Evolutionary conservation across 225 moss, liverwort and hornwort species (phyloP), one percentile per base, ranked within the genome.

Genomic region (Anthoceros angustus): DNA sequence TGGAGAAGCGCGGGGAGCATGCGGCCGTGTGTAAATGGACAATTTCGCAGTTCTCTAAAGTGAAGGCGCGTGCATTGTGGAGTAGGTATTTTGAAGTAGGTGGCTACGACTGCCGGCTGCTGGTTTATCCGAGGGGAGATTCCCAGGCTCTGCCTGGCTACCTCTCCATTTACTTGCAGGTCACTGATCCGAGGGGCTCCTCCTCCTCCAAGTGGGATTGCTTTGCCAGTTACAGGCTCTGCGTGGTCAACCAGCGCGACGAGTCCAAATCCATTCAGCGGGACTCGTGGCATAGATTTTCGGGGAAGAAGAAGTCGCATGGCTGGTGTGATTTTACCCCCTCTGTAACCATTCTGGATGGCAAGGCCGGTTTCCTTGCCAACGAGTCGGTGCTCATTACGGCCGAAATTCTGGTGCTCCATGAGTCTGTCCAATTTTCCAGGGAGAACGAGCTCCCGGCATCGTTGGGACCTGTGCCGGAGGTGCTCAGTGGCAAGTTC

Each of bases 181-280:
- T 98, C 25, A 98, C 91, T 39, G 98, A 98, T 79, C 98, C 98
- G 48, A 73, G 92, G 43, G 98, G 98, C 72, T 89, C 92, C 2
- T 98, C 98, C 11, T 92, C 92, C n/a, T 92, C 89, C 1, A 98
- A 98, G 68, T 98, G 98, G 92, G 98, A 98, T 77, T 98, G 98
- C 76, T 92, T 95, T 77, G 98, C 98, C 20, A 98, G 98, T 70
- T 98, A 92, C 70, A 77, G 98, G 60, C 77, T 98, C 62, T 98
- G 98, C 70, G 92, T 98, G 62, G 98, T 98, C 64, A 98, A 98
- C 72, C 92, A 89, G 60, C 82, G 87, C 14, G 98, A 98, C 40
- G 98, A 98, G 70, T 73, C 85, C 18, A 98, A 98, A 78, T 98
- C 92, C 24, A 91, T 98, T 61, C 98, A 98, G 69, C 73, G 92